Evolutionary conservation across 164 flowering plant genomes (phyloP), one percentile per base, ranked within the genome.

Genomic region (Berberis thunbergii): DNA sequence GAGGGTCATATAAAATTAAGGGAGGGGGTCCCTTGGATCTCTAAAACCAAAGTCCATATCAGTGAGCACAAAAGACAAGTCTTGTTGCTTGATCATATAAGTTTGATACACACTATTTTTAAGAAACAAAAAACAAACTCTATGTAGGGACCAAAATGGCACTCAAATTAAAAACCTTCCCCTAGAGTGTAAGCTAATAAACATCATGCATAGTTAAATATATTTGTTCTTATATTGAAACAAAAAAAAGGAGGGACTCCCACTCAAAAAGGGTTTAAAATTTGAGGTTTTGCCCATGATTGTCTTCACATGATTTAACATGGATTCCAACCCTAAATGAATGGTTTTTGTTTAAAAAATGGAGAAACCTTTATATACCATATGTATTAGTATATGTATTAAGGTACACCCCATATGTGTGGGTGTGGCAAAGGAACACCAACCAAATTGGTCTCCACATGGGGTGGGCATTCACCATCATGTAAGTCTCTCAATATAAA

Each of bases 251-350:
- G n/a, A 52, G 10, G 60, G 62, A 69, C 67, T 55, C 58, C 72
- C 79, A 72, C 81, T 70, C 57, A 0, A 26, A 26, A 60, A 67
- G 42, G 12, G 55, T 52, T 52, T 10, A 52, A 52, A 52, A 52
- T 52, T 52, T 26, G 13, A 52, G n/a, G 26, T 26, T 26, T 52
- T 4, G 11, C 54, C 54, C 54, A 52, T 52, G 54, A 52, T 52
- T 83, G 86, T 78, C 76, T 46, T 78, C 86, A 76, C 84, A 26
- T 26, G 26, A 26, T 26, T 26, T 26, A 26, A 26, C 26, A 77
- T 83, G 82, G 83, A 75, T 75, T 70, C 82, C 81, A 78, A 67
- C 76, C 72, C 67, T 52, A 74, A 61, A 60, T 70, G 70, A 67
- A 57, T 70, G 48, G 58, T 10, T 72, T 66, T 26, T 26, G 26